These are phyloP conservation scores for Apiospora pterosperma DNA, from an alignment of 2,329 filamentous ascomycete genomes.

Conservation along the genomic window DNA sequence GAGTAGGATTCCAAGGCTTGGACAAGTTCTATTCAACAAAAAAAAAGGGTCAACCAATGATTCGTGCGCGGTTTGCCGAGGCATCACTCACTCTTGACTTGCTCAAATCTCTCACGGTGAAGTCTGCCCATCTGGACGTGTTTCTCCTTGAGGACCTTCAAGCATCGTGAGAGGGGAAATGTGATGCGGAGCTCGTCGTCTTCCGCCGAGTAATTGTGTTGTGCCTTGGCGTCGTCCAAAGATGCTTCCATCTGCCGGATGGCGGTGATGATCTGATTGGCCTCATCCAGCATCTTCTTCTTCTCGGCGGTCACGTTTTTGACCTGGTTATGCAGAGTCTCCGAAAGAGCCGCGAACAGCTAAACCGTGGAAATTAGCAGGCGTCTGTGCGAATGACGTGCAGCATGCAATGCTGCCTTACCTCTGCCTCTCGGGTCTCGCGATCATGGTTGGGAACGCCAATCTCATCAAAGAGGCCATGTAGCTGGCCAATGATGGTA, in stretches of 20 bases:
- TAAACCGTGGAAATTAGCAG: slow-evolving; percentile 32
- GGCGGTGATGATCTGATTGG: slow-evolving; percentile 75
- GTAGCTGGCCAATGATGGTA: slow-evolving; percentile 86
- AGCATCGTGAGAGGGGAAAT: slow-evolving; percentile 76
- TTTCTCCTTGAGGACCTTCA: slow-evolving; percentile 81
- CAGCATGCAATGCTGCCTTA: slow-evolving; percentile 38
- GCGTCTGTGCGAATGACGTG: slow-evolving; percentile 11
- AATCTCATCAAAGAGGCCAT: slow-evolving; percentile 95
- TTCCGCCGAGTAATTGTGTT: slow-evolving; percentile 50
- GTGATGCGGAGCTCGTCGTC: slow-evolving; percentile 74
- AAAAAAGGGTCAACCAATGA: not conserved
- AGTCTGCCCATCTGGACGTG: slow-evolving; percentile 74
- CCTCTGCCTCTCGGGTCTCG: slow-evolving; percentile 85
- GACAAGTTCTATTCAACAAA: slow-evolving; percentile 71
- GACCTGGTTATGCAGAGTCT: slow-evolving; percentile 87
- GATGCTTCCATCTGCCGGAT: slow-evolving; percentile 95
- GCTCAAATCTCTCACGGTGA: slow-evolving; percentile 89
- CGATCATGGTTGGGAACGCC: slow-evolving; percentile 92
- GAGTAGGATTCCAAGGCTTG: slow-evolving; percentile 94
- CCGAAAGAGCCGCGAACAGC: slow-evolving; percentile 89
- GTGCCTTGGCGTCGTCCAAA: slow-evolving; percentile 70
- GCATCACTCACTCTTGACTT: slow-evolving; percentile 76
- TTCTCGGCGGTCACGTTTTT: slow-evolving; percentile 83
- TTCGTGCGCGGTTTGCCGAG: not conserved
- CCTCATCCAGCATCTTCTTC: slow-evolving; percentile 85